Percentiles rank a stretch among this genome's conserved stretches.
These are phyloP conservation scores for Mytilinidion resinicola DNA, from an alignment of 495 filamentous ascomycete genomes.

Conservation along the genomic window DNA sequence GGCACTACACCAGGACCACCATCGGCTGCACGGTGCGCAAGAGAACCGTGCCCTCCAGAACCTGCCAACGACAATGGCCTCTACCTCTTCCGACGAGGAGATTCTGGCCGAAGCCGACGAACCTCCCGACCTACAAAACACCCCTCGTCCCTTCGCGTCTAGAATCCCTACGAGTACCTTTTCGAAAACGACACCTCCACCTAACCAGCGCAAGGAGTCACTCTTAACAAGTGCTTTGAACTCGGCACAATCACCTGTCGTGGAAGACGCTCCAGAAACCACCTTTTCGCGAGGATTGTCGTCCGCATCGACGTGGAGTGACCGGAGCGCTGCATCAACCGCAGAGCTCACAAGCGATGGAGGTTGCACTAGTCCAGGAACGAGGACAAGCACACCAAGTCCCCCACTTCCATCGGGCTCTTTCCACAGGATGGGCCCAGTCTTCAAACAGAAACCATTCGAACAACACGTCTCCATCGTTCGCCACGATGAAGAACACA, in stretches of 20 bases:
- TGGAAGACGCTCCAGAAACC: constrained; percentile 7
- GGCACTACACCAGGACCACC: constrained; percentile 17
- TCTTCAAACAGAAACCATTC: constrained; percentile 32
- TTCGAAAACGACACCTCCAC: constrained; percentile 11
- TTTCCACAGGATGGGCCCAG: constrained; percentile 28
- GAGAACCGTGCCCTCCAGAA: constrained; percentile 10
- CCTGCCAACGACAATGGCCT: constrained; percentile 10
- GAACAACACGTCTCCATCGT: constrained; percentile 19
- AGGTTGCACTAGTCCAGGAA: constrained; percentile 74
- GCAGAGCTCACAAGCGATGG: constrained; percentile 88
- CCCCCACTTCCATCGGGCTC: constrained; percentile 55
- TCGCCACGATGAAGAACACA: constrained; percentile 32
- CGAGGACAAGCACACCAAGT: constrained; percentile 81
- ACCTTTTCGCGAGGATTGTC: constrained; percentile 33
- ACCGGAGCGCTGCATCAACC: constrained; percentile 69
- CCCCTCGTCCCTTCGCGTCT: constrained; percentile 21
- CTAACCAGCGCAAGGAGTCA: constrained; percentile 21
- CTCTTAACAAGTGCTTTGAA: constrained; percentile 21
- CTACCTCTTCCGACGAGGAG: constrained; percentile 22
- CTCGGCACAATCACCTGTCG: constrained; percentile 16
- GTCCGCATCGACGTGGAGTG: constrained; percentile 67
- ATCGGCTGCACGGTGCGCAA: constrained; percentile 7
- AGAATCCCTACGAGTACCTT: constrained; percentile 18
- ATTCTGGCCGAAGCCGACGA: constrained; percentile 29
- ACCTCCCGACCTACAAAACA: constrained; percentile 26